phyloP scores from a whole-genome alignment of 768 basidiomycete species.

The Mycena haematopus region DNA sequence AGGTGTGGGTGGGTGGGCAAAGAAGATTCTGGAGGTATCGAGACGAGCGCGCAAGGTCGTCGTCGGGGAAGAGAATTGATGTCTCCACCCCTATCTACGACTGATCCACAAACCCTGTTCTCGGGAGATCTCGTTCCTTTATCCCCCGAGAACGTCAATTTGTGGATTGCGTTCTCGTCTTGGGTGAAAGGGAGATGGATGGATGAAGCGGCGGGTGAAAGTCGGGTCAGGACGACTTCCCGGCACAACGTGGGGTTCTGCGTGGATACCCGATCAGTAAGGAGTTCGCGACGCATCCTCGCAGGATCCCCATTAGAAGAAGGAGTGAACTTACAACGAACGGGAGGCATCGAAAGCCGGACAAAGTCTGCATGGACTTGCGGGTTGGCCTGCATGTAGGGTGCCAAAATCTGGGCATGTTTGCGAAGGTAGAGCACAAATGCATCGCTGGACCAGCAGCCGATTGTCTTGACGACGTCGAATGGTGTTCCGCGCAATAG shows the following conservation, averaged over 20 bases:
- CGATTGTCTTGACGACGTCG: constrained; percentile 38
- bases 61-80: too few relatives aligned
- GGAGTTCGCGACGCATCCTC: constrained; percentile 23
- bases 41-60: too few relatives aligned
- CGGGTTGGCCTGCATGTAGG: constrained; percentile 36
- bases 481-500: constrained; percentile 37
- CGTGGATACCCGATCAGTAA: constrained; percentile 16
- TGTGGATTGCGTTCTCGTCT: too few relatives aligned
- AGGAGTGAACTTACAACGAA: constrained; percentile 24
- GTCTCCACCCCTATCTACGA: too few relatives aligned
- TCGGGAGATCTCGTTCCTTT: too few relatives aligned
- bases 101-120: too few relatives aligned
- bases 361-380: constrained; percentile 13
- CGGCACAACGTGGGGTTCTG: constrained; percentile 13
- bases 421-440: constrained; percentile 38
- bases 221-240: constrained; percentile 3
- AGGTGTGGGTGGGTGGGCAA: too few relatives aligned
- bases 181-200: neutral
- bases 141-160: too few relatives aligned
- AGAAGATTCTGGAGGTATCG: too few relatives aligned
- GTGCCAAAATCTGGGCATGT: constrained; percentile 31
- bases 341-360: constrained; percentile 21
- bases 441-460: constrained; percentile 40
- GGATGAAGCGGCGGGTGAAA: constrained; percentile 1
- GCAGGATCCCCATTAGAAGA: constrained; percentile 14